These are phyloP conservation scores for Malania oleifera DNA, from an alignment of 164 flowering plant species.

Conservation along the genomic window DNA sequence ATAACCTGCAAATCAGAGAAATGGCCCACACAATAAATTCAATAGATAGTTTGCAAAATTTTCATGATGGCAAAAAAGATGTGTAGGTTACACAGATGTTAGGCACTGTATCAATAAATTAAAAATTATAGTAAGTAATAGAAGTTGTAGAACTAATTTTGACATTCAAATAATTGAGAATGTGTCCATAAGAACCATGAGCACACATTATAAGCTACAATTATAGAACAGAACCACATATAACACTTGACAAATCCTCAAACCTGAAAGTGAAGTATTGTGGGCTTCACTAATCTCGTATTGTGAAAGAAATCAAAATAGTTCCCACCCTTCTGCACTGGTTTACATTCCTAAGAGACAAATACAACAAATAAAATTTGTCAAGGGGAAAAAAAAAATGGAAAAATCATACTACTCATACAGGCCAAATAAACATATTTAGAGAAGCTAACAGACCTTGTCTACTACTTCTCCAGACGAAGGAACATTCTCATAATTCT, in stretches of 20 bases:
- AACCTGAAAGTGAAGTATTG: constrained; percentile 79
- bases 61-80: too few relatives aligned
- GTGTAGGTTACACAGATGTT: too few relatives aligned
- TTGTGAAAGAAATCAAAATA: constrained; percentile 55
- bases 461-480: constrained; percentile 45
- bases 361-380: not conserved
- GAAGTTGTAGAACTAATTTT: too few relatives aligned
- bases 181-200: too few relatives aligned
- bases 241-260: constrained; percentile 2
- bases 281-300: constrained; percentile 63
- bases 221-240: not conserved
- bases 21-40: too few relatives aligned
- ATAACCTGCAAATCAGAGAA: too few relatives aligned
- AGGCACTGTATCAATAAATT: too few relatives aligned
- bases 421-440: too few relatives aligned
- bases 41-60: too few relatives aligned
- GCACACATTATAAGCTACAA: too few relatives aligned
- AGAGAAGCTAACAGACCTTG: constrained; percentile 29
- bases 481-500: constrained; percentile 59
- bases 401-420: not conserved
- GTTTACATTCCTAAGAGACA: constrained; percentile 40
- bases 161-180: too few relatives aligned
- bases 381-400: not conserved
- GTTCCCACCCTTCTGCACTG: constrained; percentile 40
- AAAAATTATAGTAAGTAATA: too few relatives aligned